Base-by-base conservation (phyloP, 2,329 filamentous ascomycete species). In the Dothiorella sarmentorum region DNA sequence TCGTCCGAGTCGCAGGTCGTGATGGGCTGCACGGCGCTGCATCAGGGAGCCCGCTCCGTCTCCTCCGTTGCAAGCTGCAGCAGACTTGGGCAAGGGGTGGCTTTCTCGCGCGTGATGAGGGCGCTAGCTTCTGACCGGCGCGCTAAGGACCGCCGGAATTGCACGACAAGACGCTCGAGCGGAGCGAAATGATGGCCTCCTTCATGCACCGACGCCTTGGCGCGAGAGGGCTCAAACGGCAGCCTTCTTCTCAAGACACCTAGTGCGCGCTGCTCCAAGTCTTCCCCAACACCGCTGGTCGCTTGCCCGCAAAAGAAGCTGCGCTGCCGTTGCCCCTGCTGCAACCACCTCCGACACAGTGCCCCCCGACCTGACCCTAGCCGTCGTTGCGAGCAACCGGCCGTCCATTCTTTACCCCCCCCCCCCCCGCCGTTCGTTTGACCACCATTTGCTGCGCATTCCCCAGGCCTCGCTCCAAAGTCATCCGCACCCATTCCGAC, bases 201-300 rank as follows among this genome's bases (percentile, higher is more conserved):
- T 44, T 56, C 38, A 56, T 56, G 52, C 52, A 56, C 52, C 37
- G 43, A 37, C 52, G 52, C 52, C 52, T 44, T 56, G 52, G 52
- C 52, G n/a, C 52, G 11, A 47, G 11, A 47, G 43, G 24, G 45
- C 45, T 40, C 35, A 40, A 43, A 56, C 38, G 52, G 37, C 37
- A 40, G 52, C 52, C 26, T 20, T 53, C 49, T 29, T 53, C 33
- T 53, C 49, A 52, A 52, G 45, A 53, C 49, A 35, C 49, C 49
- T 40, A 40, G 49, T n/a, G 43, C 43, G 43, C 43, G 47, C 47
- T 52, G 47, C 35, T 53, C 33, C 51, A 44, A 44, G 44, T 44
- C 52, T 44, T 29, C 38, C 18, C 52, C 24, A 31, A 27, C 52
- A 24, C 52, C 52, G 52, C 38, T 37, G 26, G 38, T 20, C 51